A percentile compares a stretch with the other conserved stretches of the same genome.
These are phyloP conservation scores for Leccinum barrowsii DNA, from an alignment of 768 basidiomycete genomes.

Conservation along the genomic window DNA sequence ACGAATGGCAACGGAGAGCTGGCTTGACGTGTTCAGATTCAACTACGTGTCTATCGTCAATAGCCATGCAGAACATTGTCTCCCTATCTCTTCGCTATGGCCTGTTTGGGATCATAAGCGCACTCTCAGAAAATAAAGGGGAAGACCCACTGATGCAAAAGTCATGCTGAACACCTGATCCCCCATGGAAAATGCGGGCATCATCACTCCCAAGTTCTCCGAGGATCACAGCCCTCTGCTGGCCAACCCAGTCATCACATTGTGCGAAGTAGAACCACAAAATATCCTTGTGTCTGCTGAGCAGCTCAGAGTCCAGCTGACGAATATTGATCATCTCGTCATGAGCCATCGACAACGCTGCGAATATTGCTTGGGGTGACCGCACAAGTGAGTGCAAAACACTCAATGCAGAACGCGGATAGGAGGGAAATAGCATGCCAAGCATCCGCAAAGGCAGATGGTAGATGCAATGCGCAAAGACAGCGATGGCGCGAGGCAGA, in stretches of 20 bases:
- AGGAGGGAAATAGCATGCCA: slow-evolving; percentile 42
- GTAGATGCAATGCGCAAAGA: slow-evolving; percentile 39
- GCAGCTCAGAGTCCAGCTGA: slow-evolving; percentile 45
- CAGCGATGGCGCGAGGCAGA: slow-evolving; percentile 41
- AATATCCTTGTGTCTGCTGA: slow-evolving; percentile 37
- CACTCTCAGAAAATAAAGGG: neutral
- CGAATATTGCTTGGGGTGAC: slow-evolving; percentile 49
- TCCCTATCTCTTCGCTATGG: slow-evolving; percentile 49
- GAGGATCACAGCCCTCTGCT: slow-evolving; percentile 46
- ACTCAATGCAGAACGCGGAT: slow-evolving; percentile 45
- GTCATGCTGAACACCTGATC: slow-evolving; percentile 57
- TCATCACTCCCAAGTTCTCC: slow-evolving; percentile 36
- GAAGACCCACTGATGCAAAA: slow-evolving; percentile 65
- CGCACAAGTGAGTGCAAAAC: slow-evolving; percentile 48
- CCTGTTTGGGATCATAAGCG: slow-evolving; percentile 31
- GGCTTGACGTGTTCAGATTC: too few relatives aligned
- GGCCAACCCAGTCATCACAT: slow-evolving; percentile 67
- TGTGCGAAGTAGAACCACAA: slow-evolving; percentile 59
- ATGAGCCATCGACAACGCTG: slow-evolving; percentile 57
- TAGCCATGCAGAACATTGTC: slow-evolving; percentile 48
- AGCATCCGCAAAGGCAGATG: slow-evolving; percentile 44
- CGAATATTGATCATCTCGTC: slow-evolving; percentile 66
- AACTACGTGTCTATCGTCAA: neutral
- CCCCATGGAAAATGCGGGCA: slow-evolving; percentile 41
- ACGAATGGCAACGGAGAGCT: too few relatives aligned